A percentile compares a stretch with the other conserved stretches of the same genome.
These are phyloP conservation scores for Acanthamoeba polyphaga DNA, from an alignment of 208 protist species.

Conservation along the genomic window DNA sequence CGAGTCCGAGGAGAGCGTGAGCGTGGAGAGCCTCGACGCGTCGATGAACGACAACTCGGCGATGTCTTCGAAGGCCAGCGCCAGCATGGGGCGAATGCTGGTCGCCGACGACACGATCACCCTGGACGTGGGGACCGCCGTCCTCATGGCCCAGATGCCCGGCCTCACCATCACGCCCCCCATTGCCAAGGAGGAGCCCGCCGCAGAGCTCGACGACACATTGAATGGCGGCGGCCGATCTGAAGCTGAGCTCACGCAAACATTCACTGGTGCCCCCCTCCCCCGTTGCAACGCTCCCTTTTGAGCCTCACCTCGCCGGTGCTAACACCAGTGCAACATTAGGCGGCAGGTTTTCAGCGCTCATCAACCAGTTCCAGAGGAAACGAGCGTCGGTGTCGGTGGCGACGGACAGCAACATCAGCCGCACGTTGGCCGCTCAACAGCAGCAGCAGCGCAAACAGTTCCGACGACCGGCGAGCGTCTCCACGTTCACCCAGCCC, in stretches of 20 bases:
- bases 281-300: background rate
- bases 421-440: background rate
- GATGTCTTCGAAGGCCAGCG: background rate
- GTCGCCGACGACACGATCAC: background rate
- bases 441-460: background rate
- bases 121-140: background rate
- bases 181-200: background rate
- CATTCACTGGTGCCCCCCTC: background rate
- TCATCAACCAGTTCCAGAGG: background rate
- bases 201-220: background rate
- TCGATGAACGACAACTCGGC: background rate
- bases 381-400: background rate
- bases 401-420: background rate
- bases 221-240: background rate
- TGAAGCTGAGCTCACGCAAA: background rate
- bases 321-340: background rate
- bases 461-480: background rate
- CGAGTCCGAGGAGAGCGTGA: slow-evolving; percentile 23
- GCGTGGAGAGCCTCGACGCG: slow-evolving; percentile 14
- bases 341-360: background rate
- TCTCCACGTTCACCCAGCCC: no score
- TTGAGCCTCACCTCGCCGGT: no score
- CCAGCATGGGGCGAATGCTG: background rate
- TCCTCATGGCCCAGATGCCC: background rate
- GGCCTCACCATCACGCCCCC: background rate